phyloP scores from a whole-genome alignment of 1,139 yeast species.

The Tardiomyces depauwii region DNA sequence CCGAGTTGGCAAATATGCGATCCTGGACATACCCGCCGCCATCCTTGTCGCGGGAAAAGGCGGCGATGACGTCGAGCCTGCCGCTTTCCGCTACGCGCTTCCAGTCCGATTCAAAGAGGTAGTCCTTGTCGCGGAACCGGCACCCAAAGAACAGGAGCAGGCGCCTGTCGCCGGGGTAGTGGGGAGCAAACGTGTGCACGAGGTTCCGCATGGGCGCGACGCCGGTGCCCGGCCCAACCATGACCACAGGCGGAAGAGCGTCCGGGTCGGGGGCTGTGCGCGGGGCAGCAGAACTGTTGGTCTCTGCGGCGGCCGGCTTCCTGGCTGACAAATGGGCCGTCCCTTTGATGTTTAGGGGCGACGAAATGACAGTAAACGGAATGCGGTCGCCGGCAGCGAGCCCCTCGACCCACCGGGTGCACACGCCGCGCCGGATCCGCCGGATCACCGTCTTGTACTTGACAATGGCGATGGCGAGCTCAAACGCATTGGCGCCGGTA shows the following conservation, averaged over 20 bases:
- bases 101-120: slow-evolving; percentile 51
- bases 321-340: no score
- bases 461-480: slow-evolving; percentile 71
- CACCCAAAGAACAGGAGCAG: slow-evolving; percentile 61
- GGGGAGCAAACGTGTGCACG: slow-evolving; percentile 24
- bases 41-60: slow-evolving; percentile 49
- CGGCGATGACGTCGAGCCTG: slow-evolving; percentile 35
- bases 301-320: no score
- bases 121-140: slow-evolving; percentile 57
- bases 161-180: slow-evolving; percentile 3
- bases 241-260: slow-evolving; percentile 38
- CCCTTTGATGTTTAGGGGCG: slow-evolving; percentile 11
- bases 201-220: slow-evolving; percentile 78
- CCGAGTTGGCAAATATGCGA: slow-evolving; percentile 38
- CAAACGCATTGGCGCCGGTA: slow-evolving; percentile 28
- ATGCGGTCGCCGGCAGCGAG: slow-evolving; percentile 39
- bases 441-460: slow-evolving; percentile 76
- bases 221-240: slow-evolving; percentile 90
- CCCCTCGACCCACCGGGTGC: slow-evolving; percentile 63
- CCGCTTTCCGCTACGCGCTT: slow-evolving; percentile 22
- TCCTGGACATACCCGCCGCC: slow-evolving; percentile 60
- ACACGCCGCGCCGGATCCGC: slow-evolving; percentile 67
- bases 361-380: slow-evolving; percentile 44
- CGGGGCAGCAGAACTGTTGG: no score
- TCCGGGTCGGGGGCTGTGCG: no score